Evolutionary conservation across 139 green algal genomes (phyloP), one percentile per base, ranked within the genome.

Genomic region (Gonium pectorale): DNA sequence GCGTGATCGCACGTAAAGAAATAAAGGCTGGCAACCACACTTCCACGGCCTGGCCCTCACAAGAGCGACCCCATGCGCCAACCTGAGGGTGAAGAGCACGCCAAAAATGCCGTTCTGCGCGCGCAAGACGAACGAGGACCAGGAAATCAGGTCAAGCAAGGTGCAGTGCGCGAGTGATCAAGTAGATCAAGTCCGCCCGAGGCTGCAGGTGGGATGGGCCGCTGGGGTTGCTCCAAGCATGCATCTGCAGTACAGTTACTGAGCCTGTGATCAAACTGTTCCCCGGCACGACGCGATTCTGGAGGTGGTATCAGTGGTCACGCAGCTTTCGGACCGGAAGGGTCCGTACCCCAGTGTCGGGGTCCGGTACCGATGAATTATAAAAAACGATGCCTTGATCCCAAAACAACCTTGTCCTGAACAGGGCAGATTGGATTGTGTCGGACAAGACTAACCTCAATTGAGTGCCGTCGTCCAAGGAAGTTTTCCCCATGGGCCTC

Each of bases 31-130:
- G n/a, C n/a, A n/a, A n/a, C n/a, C n/a, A n/a, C n/a, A n/a, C n/a
- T n/a, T n/a, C n/a, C n/a, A n/a, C n/a, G n/a, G n/a, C n/a, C n/a
- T n/a, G n/a, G n/a, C n/a, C n/a, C n/a, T n/a, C n/a, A n/a, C n/a
- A n/a, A n/a, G n/a, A n/a, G n/a, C n/a, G n/a, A n/a, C n/a, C n/a
- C n/a, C n/a, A n/a, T n/a, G 11, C 38, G 41, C 54, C 4, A 7
- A 81, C 73, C 73, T 63, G 2, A 81, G 26, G 3, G 73, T 81
- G 38, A 70, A 81, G 8, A 81, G 73, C 1, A 81, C 73, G 5
- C 46, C 73, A n/a, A 81, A 69, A 29, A 81, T n/a, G 24, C 54
- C 73, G 4, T 69, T 52, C 54, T 81, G 38, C 29, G 37, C 21
- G 38, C 38, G 8, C 6, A 6, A 24, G 15, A 35, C 31, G 56